These are phyloP conservation scores for Xylaria nigripes DNA, from an alignment of 495 filamentous ascomycete genomes.

Conservation along the genomic window DNA sequence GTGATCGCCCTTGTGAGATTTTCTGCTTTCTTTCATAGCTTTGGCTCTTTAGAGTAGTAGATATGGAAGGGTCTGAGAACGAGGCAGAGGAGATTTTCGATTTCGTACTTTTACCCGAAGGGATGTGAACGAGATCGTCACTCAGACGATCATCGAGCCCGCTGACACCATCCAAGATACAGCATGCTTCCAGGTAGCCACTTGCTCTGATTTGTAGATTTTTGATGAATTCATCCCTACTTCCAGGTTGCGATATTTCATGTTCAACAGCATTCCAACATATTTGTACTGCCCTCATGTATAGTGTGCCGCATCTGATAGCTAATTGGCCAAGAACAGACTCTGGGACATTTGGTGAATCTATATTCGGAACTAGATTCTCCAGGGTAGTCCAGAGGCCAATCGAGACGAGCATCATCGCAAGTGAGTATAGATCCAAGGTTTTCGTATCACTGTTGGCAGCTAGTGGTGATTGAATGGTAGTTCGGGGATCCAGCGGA, in stretches of 20 bases:
- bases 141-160: conserved; percentile 39
- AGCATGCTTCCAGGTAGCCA: conserved; percentile 43
- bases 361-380: conserved; percentile 42
- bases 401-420: conserved; percentile 75
- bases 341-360: conserved; percentile 30
- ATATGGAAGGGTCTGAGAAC: not conserved
- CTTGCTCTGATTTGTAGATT: conserved; percentile 34
- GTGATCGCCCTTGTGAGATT: not conserved
- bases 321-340: conserved; percentile 53
- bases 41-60: not conserved
- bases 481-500: conserved; percentile 59
- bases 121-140: conserved; percentile 25
- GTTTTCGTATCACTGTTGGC: conserved; percentile 44
- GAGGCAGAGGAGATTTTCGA: not conserved
- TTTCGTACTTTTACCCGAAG: conserved; percentile 3
- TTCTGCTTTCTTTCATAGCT: conserved; percentile 2
- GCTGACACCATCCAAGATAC: conserved; percentile 43
- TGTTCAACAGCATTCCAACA: conserved; percentile 72
- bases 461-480: conserved; percentile 42
- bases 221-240: conserved; percentile 34
- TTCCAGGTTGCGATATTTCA: conserved; percentile 38
- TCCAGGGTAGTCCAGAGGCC: conserved; percentile 79
- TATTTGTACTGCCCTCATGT: conserved; percentile 71
- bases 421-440: conserved; percentile 79
- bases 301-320: conserved; percentile 65